A percentile compares a stretch with the other conserved stretches of the same genome.
Conservation (phyloP, 805 yeast species). For the Danielia reshetovae region DNA sequence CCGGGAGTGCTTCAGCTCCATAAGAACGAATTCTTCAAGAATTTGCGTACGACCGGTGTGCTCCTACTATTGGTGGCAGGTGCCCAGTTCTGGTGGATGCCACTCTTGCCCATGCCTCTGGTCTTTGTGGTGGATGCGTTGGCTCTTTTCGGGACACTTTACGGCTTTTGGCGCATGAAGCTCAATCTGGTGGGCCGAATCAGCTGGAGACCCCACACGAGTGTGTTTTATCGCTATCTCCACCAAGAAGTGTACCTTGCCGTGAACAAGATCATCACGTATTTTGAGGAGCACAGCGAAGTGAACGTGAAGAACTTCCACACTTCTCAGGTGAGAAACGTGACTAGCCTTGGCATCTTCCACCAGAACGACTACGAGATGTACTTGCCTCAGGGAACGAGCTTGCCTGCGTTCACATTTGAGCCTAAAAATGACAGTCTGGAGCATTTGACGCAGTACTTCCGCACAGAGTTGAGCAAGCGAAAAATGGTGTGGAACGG, state of each 20-base stretch:
- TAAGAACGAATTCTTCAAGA: background rate
- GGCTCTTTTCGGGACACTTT: background rate
- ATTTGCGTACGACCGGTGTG: background rate
- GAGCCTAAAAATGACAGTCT: background rate
- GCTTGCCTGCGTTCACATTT: background rate
- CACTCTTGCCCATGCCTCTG: background rate
- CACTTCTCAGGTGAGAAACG: slow-evolving; percentile 5
- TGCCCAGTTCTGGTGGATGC: background rate
- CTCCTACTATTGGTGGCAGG: background rate
- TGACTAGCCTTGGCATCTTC: slow-evolving; percentile 1
- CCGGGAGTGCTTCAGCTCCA: background rate
- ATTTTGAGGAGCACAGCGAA: slow-evolving; percentile 42
- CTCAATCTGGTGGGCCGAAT: slow-evolving; percentile 16
- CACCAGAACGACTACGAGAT: slow-evolving; percentile 10
- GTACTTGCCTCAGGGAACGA: slow-evolving; percentile 4
- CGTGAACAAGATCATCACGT: slow-evolving; percentile 32
- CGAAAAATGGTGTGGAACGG: slow-evolving; percentile 18
- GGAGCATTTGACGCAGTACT: slow-evolving; percentile 4
- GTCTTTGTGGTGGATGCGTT: background rate
- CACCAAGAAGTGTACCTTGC: slow-evolving; percentile 30
- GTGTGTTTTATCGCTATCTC: slow-evolving; percentile 20
- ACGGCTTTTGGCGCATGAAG: background rate
- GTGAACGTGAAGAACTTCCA: slow-evolving; percentile 39
- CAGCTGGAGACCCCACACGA: slow-evolving; percentile 36
- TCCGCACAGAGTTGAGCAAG: slow-evolving; percentile 8